phyloP scores from a whole-genome alignment of 2,329 filamentous ascomycete species.

The Diaporthe sp. region DNA sequence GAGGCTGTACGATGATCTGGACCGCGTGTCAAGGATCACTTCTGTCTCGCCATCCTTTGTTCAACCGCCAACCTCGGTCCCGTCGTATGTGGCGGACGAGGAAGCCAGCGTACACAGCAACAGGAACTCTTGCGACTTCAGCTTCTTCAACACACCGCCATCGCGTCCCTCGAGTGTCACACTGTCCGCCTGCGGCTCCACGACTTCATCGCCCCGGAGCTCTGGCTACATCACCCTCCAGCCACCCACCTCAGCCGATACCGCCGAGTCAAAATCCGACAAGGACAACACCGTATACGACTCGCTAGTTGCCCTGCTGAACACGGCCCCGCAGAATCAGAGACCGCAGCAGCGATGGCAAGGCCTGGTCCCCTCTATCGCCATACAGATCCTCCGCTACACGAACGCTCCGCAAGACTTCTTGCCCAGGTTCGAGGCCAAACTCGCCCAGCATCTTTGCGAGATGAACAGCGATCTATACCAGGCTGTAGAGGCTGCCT shows the following conservation, averaged over 20 bases:
- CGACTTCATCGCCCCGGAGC: constrained; percentile 60
- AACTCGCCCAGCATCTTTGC: constrained; percentile 56
- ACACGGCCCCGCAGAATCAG: constrained; percentile 57
- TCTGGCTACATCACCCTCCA: constrained; percentile 56
- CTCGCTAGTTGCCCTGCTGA: constrained; percentile 64
- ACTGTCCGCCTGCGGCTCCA: constrained; percentile 60
- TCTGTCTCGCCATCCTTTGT: constrained; percentile 35
- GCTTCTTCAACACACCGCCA: constrained; percentile 56
- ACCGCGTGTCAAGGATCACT: constrained; percentile 54
- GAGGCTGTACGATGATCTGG: constrained; percentile 65
- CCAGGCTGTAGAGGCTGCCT: constrained; percentile 59
- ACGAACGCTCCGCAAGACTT: constrained; percentile 61
- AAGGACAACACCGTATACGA: constrained; percentile 59
- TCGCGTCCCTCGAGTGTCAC: constrained; percentile 64
- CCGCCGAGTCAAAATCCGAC: constrained; percentile 25
- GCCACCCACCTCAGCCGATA: constrained; percentile 38
- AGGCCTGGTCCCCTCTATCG: constrained; percentile 62
- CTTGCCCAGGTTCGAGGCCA: constrained; percentile 60
- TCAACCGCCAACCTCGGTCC: constrained; percentile 37
- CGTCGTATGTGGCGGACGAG: constrained; percentile 45
- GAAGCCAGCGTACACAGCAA: constrained; percentile 40
- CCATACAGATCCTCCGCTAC: constrained; percentile 68
- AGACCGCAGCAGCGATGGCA: constrained; percentile 61
- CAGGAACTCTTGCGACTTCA: constrained; percentile 53
- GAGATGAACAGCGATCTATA: constrained; percentile 56